These are phyloP conservation scores for Ulmus americana DNA, from an alignment of 331 rosid genomes.

Conservation along the genomic window DNA sequence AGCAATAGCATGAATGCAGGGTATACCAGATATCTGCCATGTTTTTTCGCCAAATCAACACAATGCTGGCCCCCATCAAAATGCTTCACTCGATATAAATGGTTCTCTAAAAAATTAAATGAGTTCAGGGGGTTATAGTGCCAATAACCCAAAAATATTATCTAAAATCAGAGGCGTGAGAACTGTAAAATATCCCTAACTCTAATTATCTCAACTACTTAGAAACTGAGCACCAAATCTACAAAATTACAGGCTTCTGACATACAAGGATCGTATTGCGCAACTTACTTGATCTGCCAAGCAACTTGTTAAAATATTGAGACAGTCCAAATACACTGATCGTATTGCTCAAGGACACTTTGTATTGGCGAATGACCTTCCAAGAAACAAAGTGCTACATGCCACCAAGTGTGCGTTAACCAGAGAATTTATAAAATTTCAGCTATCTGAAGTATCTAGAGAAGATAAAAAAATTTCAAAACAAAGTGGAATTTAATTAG, in stretches of 20 bases:
- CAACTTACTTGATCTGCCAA: slow-evolving; percentile 57
- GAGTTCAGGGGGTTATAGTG: no score
- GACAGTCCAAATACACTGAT: slow-evolving; percentile 56
- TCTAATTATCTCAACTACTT: neutral
- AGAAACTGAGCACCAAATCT: neutral
- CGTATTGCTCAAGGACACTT: slow-evolving; percentile 54
- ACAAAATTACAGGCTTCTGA: neutral
- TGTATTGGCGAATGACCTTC: slow-evolving; percentile 62
- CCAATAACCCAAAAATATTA: neutral
- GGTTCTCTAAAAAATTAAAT: no score
- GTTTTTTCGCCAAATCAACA: no score
- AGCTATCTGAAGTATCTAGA: slow-evolving; percentile 11
- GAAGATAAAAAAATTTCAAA: neutral
- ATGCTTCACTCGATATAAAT: no score
- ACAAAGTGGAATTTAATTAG: slow-evolving; percentile 5
- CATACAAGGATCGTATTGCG: neutral
- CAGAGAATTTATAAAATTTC: slow-evolving; percentile 29
- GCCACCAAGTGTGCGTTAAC: slow-evolving; percentile 99
- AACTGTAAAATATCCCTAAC: no score
- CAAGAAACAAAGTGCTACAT: slow-evolving; percentile 79
- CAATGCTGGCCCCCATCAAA: no score
- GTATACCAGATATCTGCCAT: no score
- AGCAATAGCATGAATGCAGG: no score
- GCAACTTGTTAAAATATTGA: slow-evolving; percentile 40
- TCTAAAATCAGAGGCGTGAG: neutral